Evolutionary conservation across 2,329 filamentous ascomycete genomes (phyloP).

Genomic region (Didymella pomorum): DNA sequence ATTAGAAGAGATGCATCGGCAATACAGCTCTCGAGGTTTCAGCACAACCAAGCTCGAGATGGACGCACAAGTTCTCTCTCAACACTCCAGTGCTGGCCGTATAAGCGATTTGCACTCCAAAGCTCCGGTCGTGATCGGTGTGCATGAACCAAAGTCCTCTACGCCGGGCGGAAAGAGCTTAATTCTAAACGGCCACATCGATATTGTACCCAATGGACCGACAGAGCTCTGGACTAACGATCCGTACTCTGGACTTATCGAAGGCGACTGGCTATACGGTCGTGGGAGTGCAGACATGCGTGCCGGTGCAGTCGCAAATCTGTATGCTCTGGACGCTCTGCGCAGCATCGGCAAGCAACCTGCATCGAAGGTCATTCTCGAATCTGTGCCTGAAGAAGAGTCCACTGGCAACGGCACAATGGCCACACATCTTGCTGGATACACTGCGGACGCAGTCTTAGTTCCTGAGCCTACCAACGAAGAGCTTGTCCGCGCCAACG

Average conservation of each 20-base stretch:
- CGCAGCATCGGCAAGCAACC: conserved; percentile 31
- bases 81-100: conserved; percentile 23
- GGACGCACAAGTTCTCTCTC: conserved; percentile 22
- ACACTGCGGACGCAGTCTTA: conserved; percentile 29
- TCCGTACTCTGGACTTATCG: conserved; percentile 29
- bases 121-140: conserved; percentile 23
- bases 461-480: conserved; percentile 32
- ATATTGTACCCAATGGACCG: conserved; percentile 31
- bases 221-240: conserved; percentile 30
- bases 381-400: conserved; percentile 33
- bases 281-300: conserved; percentile 31
- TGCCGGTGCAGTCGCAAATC: conserved; percentile 28
- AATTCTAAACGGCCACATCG: conserved; percentile 33
- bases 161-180: conserved; percentile 27
- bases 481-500: conserved; percentile 32
- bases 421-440: conserved; percentile 29
- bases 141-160: conserved; percentile 18
- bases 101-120: conserved; percentile 25
- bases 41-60: conserved; percentile 24
- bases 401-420: conserved; percentile 34
- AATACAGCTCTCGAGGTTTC: conserved; percentile 25
- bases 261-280: conserved; percentile 33
- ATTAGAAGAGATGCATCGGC: conserved; percentile 24
- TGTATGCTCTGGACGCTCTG: conserved; percentile 32
- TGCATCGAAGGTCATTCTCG: conserved; percentile 29